Evolutionary conservation across 2,329 filamentous ascomycete genomes (phyloP), one percentile per base, ranked within the genome.

Genomic region (Teratosphaeria destructans): DNA sequence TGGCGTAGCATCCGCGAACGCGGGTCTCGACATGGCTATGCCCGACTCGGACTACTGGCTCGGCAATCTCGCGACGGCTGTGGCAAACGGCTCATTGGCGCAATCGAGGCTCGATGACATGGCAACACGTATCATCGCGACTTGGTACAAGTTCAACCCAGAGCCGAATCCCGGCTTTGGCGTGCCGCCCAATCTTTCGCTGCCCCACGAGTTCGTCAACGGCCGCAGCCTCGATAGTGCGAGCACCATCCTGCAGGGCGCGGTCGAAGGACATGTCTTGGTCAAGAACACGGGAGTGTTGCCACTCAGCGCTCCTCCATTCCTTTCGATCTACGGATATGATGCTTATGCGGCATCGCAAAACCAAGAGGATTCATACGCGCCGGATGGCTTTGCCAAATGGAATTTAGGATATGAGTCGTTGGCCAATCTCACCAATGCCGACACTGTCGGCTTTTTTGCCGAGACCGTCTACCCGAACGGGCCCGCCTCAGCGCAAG

Each of bases 31-130:
- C 72, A 91, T 94, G 88, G 81, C 82, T 16, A 94, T 94, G 90
- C 88, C 88, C 0, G 89, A 54, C 3, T 66, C 62, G 29, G 60
- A 59, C 5, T 70, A 60, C 61, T 70, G 64, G 66, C 93, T 92
- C 11, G 77, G 85, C 32, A 97, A 96, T 74, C 74, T 97, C 66
- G 96, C 93, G 1, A 77, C 95, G 54, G 89, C 89, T 1, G 85
- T 96, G 5, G 75, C 95, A 66, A 96, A 97, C 70, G 92, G 92
- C 39, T 95, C 91, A 0, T 78, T 97, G 34, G 90, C 93, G 16
- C 57, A 58, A 65, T 95, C 88, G 82, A 65, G 93, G 56, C 72
- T 97, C 8, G 92, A 96, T 66, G 93, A 97, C 70, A 95, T 96
- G 87, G 90, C 85, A 4, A 87, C 90, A 74, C 85, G 94, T 66